Evolutionary conservation across 2,329 filamentous ascomycete species (phyloP).

Genomic region (Fusarium keratoplasticum): DNA sequence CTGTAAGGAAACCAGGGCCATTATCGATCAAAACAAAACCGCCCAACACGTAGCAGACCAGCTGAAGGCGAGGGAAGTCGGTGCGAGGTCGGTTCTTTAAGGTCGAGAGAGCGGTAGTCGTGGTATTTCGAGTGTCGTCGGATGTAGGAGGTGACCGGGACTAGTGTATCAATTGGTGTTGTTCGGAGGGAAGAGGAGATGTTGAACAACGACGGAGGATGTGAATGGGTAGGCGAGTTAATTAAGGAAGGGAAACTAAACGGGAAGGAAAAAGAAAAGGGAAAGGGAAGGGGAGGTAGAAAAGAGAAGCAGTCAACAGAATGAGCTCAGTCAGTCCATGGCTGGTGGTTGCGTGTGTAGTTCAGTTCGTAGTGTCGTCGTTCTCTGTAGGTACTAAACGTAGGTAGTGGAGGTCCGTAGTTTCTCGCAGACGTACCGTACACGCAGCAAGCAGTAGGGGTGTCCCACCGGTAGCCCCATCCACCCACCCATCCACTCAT

Average conservation of each 20-base stretch:
- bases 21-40: constrained; percentile 37
- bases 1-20: constrained; percentile 36
- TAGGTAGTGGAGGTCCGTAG: constrained; percentile 23
- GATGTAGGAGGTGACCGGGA: constrained; percentile 7
- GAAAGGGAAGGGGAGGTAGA: constrained; percentile 24
- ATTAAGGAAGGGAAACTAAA: constrained; percentile 19
- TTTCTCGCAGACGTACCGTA: constrained; percentile 29
- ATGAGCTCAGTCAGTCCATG: constrained; percentile 44
- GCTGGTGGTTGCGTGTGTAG: constrained; percentile 46
- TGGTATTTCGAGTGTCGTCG: constrained; percentile 7
- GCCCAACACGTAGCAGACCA: constrained; percentile 18
- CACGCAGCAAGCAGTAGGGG: constrained; percentile 27
- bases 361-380: constrained; percentile 36
- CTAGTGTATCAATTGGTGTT: constrained; percentile 25
- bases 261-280: constrained; percentile 17
- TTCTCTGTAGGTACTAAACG: constrained; percentile 15
- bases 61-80: constrained; percentile 24
- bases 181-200: constrained; percentile 9
- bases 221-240: constrained; percentile 6
- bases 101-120: constrained; percentile 1
- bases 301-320: constrained; percentile 38
- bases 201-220: constrained; percentile 12
- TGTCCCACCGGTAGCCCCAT: constrained; percentile 31
- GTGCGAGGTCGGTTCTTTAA: constrained; percentile 10
- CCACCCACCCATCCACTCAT: neutral